A percentile compares a stretch with the other conserved stretches of the same genome.
phyloP scores from a whole-genome alignment of 345 rosid genomes.

The Populus nigra region DNA sequence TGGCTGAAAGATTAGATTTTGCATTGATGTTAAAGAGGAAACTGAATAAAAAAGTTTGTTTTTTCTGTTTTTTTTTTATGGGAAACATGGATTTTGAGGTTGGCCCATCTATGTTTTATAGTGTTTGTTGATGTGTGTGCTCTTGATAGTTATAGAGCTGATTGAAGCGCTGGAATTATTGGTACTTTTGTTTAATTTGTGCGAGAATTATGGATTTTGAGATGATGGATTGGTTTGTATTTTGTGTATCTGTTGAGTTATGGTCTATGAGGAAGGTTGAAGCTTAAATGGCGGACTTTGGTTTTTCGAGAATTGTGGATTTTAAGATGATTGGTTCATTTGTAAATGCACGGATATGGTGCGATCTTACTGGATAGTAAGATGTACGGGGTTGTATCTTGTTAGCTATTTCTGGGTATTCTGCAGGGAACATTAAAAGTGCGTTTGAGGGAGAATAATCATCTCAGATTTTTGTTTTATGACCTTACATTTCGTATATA shows the following conservation, averaged over 20 bases:
- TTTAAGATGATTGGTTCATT: neutral
- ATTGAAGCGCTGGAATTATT: slow-evolving; percentile 1
- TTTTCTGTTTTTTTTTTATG: neutral
- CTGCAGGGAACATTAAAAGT: too few relatives aligned
- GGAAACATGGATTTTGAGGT: neutral
- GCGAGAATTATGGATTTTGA: neutral
- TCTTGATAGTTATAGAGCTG: neutral
- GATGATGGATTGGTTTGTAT: neutral
- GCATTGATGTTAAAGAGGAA: neutral
- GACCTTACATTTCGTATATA: too few relatives aligned
- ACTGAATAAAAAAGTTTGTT: neutral
- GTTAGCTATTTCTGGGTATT: too few relatives aligned
- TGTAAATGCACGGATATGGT: too few relatives aligned
- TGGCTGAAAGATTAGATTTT: neutral
- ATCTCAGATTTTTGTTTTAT: too few relatives aligned
- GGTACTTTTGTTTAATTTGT: neutral
- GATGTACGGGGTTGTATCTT: too few relatives aligned
- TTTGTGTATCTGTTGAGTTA: neutral
- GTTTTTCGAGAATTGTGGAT: neutral
- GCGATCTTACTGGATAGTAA: too few relatives aligned
- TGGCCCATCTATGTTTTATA: neutral
- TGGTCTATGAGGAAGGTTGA: neutral
- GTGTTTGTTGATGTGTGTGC: neutral
- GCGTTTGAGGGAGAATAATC: too few relatives aligned
- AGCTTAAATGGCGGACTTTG: neutral